Evolutionary conservation across 768 basidiomycete species (phyloP), one percentile per base, ranked within the genome.

Genomic region (Pholiota microspora): DNA sequence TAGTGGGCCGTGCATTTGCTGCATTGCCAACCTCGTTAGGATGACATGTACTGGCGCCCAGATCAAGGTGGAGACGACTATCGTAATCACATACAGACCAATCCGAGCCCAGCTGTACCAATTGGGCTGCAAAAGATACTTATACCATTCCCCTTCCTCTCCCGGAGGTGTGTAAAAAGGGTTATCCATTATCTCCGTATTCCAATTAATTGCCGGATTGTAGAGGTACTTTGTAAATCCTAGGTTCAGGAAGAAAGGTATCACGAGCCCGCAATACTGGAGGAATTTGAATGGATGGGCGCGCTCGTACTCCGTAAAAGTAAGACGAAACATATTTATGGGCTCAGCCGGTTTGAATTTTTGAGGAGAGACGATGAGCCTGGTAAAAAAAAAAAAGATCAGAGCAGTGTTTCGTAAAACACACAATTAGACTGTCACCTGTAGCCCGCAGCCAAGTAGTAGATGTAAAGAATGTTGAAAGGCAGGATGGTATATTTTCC

Each of bases 301-400:
- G 5, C 58, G 53, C 29, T 59, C 58, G 29, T 59, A 59, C 3
- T 59, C 58, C 8, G 58, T 54, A 27, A 55, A 59, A 4, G 47
- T 45, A 36, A 40, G 53, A n/a, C 46, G 54, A 12, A 47, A 55
- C 18, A 49, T 53, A 10, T 38, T 31, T 21, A 49, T 59, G 21
- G 53, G 58, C 23, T 35, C 50, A 24, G 53, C 48, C 3, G 51
- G 45, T 21, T 31, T 44, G 10, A 59, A 24, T 36, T 55, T 59
- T 7, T 55, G 58, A 27, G 49, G 58, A 31, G 44, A 42, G 6
- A 54, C 53, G 16, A 59, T 59, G n/a, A 59, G 31, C 5, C 58
- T 58, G 18, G n/a, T 10, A 13, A 13, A 3, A 35, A 32, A 8
- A 5, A 35, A 21, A 15, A 10, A 47, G 16, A 54, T 21, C 18